phyloP scores from a whole-genome alignment of 164 flowering plant species.

The Cinnamomum micranthum region DNA sequence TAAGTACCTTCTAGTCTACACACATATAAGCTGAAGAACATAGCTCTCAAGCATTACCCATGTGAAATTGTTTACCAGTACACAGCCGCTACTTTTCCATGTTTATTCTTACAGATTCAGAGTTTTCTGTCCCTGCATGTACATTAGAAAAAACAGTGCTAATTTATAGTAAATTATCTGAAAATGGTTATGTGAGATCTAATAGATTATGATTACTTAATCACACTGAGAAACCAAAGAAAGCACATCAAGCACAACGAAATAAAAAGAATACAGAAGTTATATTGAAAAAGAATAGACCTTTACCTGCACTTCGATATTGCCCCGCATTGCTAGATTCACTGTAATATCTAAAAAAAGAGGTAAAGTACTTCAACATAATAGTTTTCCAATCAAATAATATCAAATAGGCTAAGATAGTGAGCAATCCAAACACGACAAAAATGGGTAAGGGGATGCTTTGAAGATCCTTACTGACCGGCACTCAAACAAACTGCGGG shows the following conservation, averaged over 20 bases:
- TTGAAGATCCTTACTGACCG: constrained; percentile 34
- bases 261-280: neutral
- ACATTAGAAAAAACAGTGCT: neutral
- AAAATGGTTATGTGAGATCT: too few species aligned
- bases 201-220: too few species aligned
- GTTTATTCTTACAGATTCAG: constrained; percentile 10
- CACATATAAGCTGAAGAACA: constrained; percentile 46
- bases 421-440: neutral
- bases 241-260: too few species aligned
- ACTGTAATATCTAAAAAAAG: constrained; percentile 17
- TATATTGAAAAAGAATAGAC: constrained; percentile 13
- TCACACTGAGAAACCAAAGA: too few species aligned
- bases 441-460: neutral
- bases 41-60: constrained; percentile 46
- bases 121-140: constrained; percentile 15
- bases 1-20: too few species aligned
- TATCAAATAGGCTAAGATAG: too few species aligned
- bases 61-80: constrained; percentile 17
- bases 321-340: constrained; percentile 14
- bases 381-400: neutral
- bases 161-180: too few species aligned
- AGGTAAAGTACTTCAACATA: neutral
- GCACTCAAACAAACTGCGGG: constrained; percentile 77
- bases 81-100: constrained; percentile 1
- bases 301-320: constrained; percentile 18